A percentile compares a stretch with the other conserved stretches of the same genome.
These are phyloP conservation scores for Ilyonectria destructans DNA, from an alignment of 2,329 filamentous ascomycete species.

Conservation along the genomic window DNA sequence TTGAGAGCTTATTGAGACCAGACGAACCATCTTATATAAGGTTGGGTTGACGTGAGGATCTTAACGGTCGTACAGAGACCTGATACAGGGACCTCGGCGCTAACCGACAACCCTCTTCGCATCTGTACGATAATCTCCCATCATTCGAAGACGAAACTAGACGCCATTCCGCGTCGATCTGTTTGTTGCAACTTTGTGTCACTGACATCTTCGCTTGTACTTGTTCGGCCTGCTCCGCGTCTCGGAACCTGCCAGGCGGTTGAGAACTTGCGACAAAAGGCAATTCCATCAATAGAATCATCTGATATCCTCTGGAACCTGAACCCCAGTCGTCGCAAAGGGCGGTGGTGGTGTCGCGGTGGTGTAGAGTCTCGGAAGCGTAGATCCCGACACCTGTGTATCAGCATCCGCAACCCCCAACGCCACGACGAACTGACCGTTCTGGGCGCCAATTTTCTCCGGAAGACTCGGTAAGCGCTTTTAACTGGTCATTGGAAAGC, in stretches of 20 bases:
- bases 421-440: not conserved
- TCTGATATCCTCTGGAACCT: not conserved
- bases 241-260: slow-evolving; percentile 16
- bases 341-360: slow-evolving; percentile 24
- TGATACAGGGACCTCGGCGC: slow-evolving; percentile 3
- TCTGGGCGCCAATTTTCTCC: not conserved
- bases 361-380: slow-evolving; percentile 44
- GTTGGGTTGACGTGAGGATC: slow-evolving; percentile 16
- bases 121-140: slow-evolving; percentile 23
- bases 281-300: slow-evolving; percentile 10
- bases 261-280: slow-evolving; percentile 1
- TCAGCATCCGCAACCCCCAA: slow-evolving; percentile 1
- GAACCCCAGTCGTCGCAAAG: not conserved
- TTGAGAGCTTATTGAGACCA: slow-evolving; percentile 28
- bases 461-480: no score
- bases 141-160: slow-evolving; percentile 26
- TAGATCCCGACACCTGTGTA: slow-evolving; percentile 42
- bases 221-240: slow-evolving; percentile 17
- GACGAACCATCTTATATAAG: slow-evolving; percentile 45
- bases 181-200: slow-evolving; percentile 22
- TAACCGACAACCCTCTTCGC: slow-evolving; percentile 1
- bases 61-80: not conserved
- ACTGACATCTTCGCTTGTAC: slow-evolving; percentile 3
- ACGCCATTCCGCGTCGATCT: slow-evolving; percentile 26
- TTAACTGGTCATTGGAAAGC: no score